Base-by-base conservation (phyloP, 371 early-diverging fungal genomes). In the Mortierella sp. region DNA sequence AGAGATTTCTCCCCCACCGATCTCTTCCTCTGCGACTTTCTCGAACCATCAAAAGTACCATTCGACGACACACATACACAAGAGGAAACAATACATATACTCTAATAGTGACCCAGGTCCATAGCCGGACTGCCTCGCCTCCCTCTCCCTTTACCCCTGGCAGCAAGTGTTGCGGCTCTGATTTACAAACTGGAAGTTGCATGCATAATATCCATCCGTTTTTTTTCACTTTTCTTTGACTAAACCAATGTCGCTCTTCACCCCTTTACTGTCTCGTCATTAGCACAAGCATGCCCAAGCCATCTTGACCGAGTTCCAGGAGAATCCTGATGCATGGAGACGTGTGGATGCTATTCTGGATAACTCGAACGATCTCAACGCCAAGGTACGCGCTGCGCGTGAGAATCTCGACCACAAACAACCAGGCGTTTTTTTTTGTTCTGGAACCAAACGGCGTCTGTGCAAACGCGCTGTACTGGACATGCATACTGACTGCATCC, bases 281-380 rank as follows among this genome's bases (percentile, higher is more conserved):
- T 89, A 98, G 97, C 97, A 95, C 93, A 92, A 93, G 88, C 88
- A 89, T 73, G 98, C 98, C 44, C 94, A 95, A 82, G 92, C 93
- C 84, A 84, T 97, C 47, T 89, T 99, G 84, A 94, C 97, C 38
- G 96, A 97, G 89, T 99, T 99, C 87, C 97, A 98, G 90, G 97
- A 98, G 65, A 96, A 99, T 83, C 99, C 98, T 50, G 98, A 98
- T 72, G 93, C 99, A 57, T 99, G 99, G 99, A 95, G 95, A 75
- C 93, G 96, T 78, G 99, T 97, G 24, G 99, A 99, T 88, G 91
- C 90, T 31, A 99, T 99, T 87, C 89, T 99, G 75, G 97, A 96
- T 76, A 93, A 94, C 54, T 96, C 98, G 28, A 92, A 89, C 84
- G 90, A 92, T 19, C 81, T 94, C 60, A 94, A 97, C 87, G 95